These are phyloP conservation scores for Calonectria pteridis DNA, from an alignment of 2,329 filamentous ascomycete species.

Conservation along the genomic window DNA sequence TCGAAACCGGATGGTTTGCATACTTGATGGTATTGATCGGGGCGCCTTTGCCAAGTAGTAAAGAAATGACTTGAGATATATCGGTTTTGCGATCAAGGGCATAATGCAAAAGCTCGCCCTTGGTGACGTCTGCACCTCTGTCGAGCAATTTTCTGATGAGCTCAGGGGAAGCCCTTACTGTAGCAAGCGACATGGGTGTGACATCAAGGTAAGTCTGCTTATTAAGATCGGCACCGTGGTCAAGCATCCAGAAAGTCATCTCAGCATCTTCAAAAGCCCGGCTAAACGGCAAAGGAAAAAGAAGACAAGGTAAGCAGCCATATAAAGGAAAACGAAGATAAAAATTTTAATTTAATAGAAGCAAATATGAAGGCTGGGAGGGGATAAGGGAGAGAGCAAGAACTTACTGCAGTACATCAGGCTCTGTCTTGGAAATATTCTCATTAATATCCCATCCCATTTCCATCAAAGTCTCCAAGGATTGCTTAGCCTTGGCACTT, in stretches of 20 bases:
- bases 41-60: neutral
- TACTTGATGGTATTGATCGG: neutral
- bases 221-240: neutral
- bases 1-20: neutral
- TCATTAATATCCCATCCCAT: neutral
- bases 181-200: neutral
- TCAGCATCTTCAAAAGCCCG: neutral
- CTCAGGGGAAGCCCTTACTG: neutral
- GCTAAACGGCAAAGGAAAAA: neutral
- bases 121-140: neutral
- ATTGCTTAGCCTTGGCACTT: neutral
- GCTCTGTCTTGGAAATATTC: neutral
- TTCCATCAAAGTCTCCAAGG: neutral
- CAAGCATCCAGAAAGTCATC: neutral
- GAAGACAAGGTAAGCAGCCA: neutral
- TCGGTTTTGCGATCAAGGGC: neutral
- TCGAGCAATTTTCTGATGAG: neutral
- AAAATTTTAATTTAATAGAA: neutral
- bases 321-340: neutral
- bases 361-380: too few species aligned
- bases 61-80: neutral
- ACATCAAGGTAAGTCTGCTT: neutral
- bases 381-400: neutral
- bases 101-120: neutral
- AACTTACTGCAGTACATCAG: neutral